Evolutionary conservation across 2,329 filamentous ascomycete genomes (phyloP).

Genomic region (Boeremia lycopersici): DNA sequence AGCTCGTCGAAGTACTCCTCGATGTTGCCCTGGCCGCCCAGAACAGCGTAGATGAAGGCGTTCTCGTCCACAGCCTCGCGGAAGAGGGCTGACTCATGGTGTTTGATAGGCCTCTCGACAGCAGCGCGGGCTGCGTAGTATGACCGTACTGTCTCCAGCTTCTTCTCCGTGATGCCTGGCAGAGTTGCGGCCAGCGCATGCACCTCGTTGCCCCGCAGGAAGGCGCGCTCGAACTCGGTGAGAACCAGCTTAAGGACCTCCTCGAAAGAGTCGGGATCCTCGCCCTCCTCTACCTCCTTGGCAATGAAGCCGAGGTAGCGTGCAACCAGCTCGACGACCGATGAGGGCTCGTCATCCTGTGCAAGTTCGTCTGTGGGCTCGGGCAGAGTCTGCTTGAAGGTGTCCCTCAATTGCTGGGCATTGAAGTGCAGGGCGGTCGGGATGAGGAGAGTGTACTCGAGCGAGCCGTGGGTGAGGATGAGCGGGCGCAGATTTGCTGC

Average conservation of each 20-base stretch:
- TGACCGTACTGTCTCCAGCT: constrained; percentile 83
- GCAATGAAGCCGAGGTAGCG: constrained; percentile 92
- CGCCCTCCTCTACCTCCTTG: constrained; percentile 86
- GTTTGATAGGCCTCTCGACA: constrained; percentile 82
- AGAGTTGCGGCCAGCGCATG: constrained; percentile 85
- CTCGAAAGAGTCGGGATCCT: constrained; percentile 89
- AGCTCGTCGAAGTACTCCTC: constrained; percentile 99
- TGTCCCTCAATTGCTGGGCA: constrained; percentile 90
- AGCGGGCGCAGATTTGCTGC: constrained; percentile 91
- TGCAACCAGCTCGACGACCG: constrained; percentile 87
- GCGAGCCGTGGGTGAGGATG: constrained; percentile 87
- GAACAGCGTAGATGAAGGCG: constrained; percentile 89
- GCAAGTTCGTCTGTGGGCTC: constrained; percentile 95
- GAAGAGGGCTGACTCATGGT: constrained; percentile 91
- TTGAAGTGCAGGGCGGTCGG: constrained; percentile 96
- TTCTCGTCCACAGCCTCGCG: constrained; percentile 83
- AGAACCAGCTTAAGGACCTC: constrained; percentile 91
- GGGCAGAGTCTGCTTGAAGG: constrained; percentile 84
- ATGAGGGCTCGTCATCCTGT: constrained; percentile 98
- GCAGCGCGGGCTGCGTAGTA: constrained; percentile 91
- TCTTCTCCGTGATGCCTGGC: constrained; percentile 91
- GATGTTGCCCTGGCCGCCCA: constrained; percentile 97
- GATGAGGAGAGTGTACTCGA: constrained; percentile 95
- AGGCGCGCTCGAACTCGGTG: constrained; percentile 95
- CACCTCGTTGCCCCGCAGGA: constrained; percentile 93